These are phyloP conservation scores for Aspergillus oerlinghausenensis DNA, from an alignment of 2,329 filamentous ascomycete species.

Conservation along the genomic window DNA sequence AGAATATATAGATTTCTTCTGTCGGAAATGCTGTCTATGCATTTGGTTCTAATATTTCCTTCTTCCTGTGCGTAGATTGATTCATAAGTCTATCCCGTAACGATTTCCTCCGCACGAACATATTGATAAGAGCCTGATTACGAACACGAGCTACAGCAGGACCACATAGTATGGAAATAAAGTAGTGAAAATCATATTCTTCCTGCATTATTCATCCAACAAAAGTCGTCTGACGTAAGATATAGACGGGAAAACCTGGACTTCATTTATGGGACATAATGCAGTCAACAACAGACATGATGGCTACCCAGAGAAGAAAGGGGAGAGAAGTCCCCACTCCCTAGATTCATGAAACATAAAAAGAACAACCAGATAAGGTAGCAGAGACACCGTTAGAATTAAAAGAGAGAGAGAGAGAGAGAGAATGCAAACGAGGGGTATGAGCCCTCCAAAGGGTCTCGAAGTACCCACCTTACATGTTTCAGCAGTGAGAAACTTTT, in stretches of 20 bases:
- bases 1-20: not conserved
- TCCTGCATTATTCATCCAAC: slow-evolving; percentile 10
- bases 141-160: too few species aligned
- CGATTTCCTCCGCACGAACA: too few species aligned
- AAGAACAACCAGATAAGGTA: not conserved
- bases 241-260: not conserved
- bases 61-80: not conserved
- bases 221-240: slow-evolving; percentile 3
- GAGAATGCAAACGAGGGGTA: slow-evolving; percentile 15
- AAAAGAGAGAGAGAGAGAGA: slow-evolving; percentile 6
- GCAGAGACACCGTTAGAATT: slow-evolving; percentile 1
- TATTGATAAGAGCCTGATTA: too few species aligned
- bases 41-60: not conserved
- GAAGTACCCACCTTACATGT: slow-evolving; percentile 6
- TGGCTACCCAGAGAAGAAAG: slow-evolving; percentile 3
- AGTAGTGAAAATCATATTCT: slow-evolving; percentile 3
- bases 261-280: slow-evolving; percentile 10
- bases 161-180: not conserved
- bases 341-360: slow-evolving; percentile 6
- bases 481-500: slow-evolving; percentile 7
- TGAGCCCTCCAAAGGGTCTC: slow-evolving; percentile 5
- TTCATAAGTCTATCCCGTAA: not conserved
- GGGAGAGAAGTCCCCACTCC: not conserved
- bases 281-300: slow-evolving; percentile 11
- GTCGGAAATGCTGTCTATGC: not conserved